A percentile compares a stretch with the other conserved stretches of the same genome.
Evolutionary conservation across 2,329 filamentous ascomycete species (phyloP).

Genomic region (Colletotrichum sp.): DNA sequence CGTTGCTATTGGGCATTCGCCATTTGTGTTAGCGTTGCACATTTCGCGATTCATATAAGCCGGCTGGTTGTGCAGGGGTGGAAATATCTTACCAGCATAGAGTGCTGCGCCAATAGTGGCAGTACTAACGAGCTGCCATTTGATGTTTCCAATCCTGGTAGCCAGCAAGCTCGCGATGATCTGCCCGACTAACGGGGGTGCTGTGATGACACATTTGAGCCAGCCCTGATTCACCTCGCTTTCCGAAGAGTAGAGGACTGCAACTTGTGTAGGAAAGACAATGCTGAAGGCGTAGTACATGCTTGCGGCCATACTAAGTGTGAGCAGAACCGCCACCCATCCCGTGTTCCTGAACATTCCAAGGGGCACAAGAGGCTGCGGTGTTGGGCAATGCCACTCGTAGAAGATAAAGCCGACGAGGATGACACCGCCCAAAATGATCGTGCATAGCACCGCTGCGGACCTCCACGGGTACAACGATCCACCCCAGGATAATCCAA

Average conservation of each 20-base stretch:
- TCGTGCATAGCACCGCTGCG: constrained; percentile 37
- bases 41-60: not conserved
- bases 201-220: not conserved
- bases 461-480: constrained; percentile 45
- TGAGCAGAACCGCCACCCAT: constrained; percentile 30
- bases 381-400: constrained; percentile 34
- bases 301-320: constrained; percentile 31
- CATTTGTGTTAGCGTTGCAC: not conserved
- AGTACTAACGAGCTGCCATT: not conserved
- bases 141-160: not conserved
- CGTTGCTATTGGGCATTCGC: not conserved
- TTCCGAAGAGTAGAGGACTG: not conserved
- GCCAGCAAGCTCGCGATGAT: not conserved
- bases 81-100: not conserved
- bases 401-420: constrained; percentile 39
- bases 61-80: not conserved
- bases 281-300: constrained; percentile 38
- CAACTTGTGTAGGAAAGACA: constrained; percentile 20
- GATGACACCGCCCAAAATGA: constrained; percentile 34
- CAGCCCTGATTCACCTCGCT: not conserved
- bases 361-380: constrained; percentile 36
- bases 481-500: constrained; percentile 49
- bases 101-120: not conserved
- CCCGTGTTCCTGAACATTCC: constrained; percentile 35
- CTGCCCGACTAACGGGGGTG: not conserved